Evolutionary conservation across 2,329 filamentous ascomycete species (phyloP).

Genomic region (Colletotrichum salicis): DNA sequence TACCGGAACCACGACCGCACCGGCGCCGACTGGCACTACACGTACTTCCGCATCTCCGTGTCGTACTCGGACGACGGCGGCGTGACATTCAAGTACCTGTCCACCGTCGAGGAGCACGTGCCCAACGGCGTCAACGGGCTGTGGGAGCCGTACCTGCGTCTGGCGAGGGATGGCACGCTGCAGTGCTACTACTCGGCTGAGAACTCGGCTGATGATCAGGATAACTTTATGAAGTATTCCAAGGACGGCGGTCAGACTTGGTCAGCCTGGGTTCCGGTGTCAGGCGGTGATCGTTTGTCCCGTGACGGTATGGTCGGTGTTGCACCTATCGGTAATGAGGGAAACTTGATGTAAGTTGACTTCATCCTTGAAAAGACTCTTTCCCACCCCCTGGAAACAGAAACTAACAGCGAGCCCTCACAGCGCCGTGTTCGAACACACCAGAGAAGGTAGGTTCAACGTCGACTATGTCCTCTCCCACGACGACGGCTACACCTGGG

Average conservation of each 20-base stretch:
- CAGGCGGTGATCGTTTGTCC: too few relatives aligned
- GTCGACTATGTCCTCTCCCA: slow-evolving; percentile 50
- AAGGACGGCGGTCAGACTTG: slow-evolving; percentile 52
- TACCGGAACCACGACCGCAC: slow-evolving; percentile 49
- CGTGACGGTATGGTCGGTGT: too few relatives aligned
- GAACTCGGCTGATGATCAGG: slow-evolving; percentile 51
- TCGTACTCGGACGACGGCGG: slow-evolving; percentile 55
- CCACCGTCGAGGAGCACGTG: slow-evolving; percentile 41
- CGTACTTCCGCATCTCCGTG: slow-evolving; percentile 53
- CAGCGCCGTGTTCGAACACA: too few relatives aligned
- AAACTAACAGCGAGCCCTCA: too few relatives aligned
- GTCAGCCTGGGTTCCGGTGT: slow-evolving; percentile 46
- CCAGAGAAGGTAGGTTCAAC: slow-evolving; percentile 18
- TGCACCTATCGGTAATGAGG: too few relatives aligned
- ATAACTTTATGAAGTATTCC: slow-evolving; percentile 52
- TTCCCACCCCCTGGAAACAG: too few relatives aligned
- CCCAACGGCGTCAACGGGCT: slow-evolving; percentile 45
- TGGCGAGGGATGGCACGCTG: slow-evolving; percentile 49
- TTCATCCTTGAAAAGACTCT: too few relatives aligned
- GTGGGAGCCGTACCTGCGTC: slow-evolving; percentile 58
- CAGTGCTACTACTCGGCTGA: slow-evolving; percentile 58
- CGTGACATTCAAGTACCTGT: slow-evolving; percentile 47
- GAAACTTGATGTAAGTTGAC: too few relatives aligned
- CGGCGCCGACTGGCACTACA: slow-evolving; percentile 38
- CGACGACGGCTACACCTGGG: slow-evolving; percentile 56